These are phyloP conservation scores for Phialophora macrospora DNA, from an alignment of 2,329 filamentous ascomycete species.

Conservation along the genomic window DNA sequence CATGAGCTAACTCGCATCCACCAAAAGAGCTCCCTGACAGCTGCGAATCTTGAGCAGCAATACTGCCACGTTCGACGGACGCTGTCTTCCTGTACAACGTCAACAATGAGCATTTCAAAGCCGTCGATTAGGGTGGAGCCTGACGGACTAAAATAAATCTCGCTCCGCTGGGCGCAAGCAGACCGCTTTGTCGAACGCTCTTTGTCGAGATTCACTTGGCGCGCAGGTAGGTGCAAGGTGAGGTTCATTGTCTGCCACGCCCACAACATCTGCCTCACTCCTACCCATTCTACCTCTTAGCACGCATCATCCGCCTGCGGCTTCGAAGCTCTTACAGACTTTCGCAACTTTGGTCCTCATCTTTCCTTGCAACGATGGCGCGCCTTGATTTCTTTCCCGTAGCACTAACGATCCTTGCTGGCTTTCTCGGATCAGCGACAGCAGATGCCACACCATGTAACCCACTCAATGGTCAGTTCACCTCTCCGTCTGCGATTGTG, in stretches of 20 bases:
- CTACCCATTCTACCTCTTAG: slow-evolving; percentile 6
- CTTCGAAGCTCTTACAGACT: background rate
- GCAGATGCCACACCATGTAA: slow-evolving; percentile 26
- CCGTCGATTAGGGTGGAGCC: background rate
- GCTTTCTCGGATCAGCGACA: slow-evolving; percentile 13
- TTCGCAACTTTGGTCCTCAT: background rate
- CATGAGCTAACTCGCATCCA: background rate
- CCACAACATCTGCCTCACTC: slow-evolving; percentile 1
- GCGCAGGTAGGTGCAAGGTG: slow-evolving; percentile 13
- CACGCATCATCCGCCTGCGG: background rate
- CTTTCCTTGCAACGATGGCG: slow-evolving; percentile 12
- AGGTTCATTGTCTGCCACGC: slow-evolving; percentile 26
- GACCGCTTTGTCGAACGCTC: slow-evolving; percentile 22
- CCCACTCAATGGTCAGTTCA: slow-evolving; percentile 30
- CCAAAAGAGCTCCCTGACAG: background rate
- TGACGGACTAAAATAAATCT: slow-evolving; percentile 1
- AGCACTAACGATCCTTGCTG: slow-evolving; percentile 5
- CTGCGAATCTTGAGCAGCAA: background rate
- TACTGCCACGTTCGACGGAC: background rate
- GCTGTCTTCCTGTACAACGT: background rate
- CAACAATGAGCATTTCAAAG: background rate
- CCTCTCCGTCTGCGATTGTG: background rate
- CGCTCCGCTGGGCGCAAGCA: slow-evolving; percentile 15
- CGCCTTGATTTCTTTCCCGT: slow-evolving; percentile 13
- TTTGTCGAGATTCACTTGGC: slow-evolving; percentile 16